phyloP scores from a whole-genome alignment of 352 stramenopile species.

The Phytophthora brassicae region DNA sequence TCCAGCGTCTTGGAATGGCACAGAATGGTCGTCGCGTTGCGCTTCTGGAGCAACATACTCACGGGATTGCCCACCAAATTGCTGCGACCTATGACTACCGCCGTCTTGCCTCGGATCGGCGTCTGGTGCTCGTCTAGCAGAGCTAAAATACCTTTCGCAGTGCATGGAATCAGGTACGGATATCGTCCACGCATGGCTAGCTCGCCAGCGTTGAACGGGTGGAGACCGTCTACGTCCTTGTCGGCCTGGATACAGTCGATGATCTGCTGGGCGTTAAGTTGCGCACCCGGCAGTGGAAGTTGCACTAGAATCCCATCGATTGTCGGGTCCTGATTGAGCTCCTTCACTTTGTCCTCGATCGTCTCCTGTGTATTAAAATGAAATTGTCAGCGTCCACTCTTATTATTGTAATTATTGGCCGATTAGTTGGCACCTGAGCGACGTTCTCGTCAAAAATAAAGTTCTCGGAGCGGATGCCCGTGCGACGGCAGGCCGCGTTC shows the following conservation, averaged over 20 bases:
- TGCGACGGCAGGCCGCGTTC: conserved; percentile 93
- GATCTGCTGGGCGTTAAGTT: conserved; percentile 92
- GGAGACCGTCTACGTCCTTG: conserved; percentile 99
- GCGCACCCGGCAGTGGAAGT: conserved; percentile 92
- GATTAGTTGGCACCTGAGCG: conserved; percentile 45
- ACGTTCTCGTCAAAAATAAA: conserved; percentile 72
- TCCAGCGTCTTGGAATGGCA: conserved; percentile 95
- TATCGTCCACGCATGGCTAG: conserved; percentile 87
- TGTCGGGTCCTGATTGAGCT: conserved; percentile 69
- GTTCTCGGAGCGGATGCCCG: conserved; percentile 93
- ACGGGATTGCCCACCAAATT: conserved; percentile 98
- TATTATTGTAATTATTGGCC: background rate
- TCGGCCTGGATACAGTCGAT: conserved; percentile 91
- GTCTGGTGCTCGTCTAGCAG: conserved; percentile 91
- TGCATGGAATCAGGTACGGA: conserved; percentile 94
- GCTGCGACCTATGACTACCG: conserved; percentile 96
- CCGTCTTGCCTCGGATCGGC: conserved; percentile 91
- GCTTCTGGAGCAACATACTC: conserved; percentile 93
- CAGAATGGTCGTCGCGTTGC: conserved; percentile 97
- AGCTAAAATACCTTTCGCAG: conserved; percentile 96
- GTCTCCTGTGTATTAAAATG: conserved; percentile 48
- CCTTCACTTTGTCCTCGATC: conserved; percentile 67
- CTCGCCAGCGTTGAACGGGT: conserved; percentile 96
- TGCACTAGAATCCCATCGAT: conserved; percentile 88
- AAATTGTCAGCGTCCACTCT: background rate